Base-by-base conservation (phyloP, 148 eudicot species). In the Cornus controversa region DNA sequence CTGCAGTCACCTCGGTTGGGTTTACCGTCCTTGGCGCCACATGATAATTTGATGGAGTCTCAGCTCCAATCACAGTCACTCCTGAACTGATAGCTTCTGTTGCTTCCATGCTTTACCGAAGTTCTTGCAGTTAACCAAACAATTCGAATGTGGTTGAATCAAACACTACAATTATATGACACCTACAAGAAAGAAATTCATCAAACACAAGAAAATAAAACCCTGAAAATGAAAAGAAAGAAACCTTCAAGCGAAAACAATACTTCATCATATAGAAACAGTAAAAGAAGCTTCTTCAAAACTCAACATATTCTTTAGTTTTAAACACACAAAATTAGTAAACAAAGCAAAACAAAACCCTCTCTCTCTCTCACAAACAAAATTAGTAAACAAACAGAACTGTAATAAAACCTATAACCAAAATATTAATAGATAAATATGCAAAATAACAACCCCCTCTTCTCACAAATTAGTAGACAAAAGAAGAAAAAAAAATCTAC, bases 1-100 rank as follows among this genome's bases (percentile, higher is more conserved):
- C 63, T 31, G 79, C 81, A 7, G 80, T 67, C 34, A 78, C 16
- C 34, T 76, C 79, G 15, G 67, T 67, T 1, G 85, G 75, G 47
- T 71, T 84, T 42, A 88, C 96, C 26, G 78, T 74, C 80, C 90
- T 81, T 36, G 89, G 80, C 29, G 89, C 89, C 66, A 88, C 82
- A 76, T 85, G 90, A 71, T 90, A 90, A 80, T 79, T 87, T 2
- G 96, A 90, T 28, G 90, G 88, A 37, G 88, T 82, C 72, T 86
- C 91, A 1, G 86, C 84, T 65, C 84, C 87, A 16, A 85, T 80
- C n/a, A 90, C 89, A 18, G 84, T 88, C 77, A 88, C 92, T 31
- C 89, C 90, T 22, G 84, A 69, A 0, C 73, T 71, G 75, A 69
- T 81, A 71, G 73, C 75, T 65, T 85, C 88, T 83, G 78, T 85